phyloP scores from a whole-genome alignment of 129 eudicot genomes.

The Saussurea involucrata region DNA sequence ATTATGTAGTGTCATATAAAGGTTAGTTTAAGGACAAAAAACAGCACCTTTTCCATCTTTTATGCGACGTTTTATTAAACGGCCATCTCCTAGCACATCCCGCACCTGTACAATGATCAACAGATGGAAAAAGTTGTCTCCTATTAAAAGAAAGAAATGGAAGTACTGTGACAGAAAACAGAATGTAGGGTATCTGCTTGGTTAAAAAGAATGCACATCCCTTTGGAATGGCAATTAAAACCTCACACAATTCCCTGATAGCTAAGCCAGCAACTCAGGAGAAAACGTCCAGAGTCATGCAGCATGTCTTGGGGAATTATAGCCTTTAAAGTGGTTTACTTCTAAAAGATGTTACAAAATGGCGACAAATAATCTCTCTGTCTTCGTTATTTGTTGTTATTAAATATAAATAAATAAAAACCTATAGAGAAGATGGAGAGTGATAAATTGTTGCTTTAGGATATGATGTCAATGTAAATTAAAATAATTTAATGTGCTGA shows the following conservation, averaged over 20 bases:
- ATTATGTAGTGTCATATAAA: slow-evolving; percentile 1
- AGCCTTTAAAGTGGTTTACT: neutral
- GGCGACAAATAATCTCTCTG: neutral
- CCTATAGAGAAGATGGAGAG: neutral
- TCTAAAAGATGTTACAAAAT: neutral
- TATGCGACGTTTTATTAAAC: slow-evolving; percentile 86
- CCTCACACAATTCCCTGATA: neutral
- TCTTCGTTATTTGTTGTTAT: neutral
- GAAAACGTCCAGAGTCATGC: neutral
- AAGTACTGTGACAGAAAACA: neutral
- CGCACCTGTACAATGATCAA: slow-evolving; percentile 59
- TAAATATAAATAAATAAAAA: neutral
- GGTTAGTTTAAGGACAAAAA: slow-evolving; percentile 1
- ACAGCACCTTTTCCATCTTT: slow-evolving; percentile 93
- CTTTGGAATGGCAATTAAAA: neutral
- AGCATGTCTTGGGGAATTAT: neutral
- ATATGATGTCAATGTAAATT: neutral
- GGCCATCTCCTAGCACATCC: slow-evolving; percentile 99
- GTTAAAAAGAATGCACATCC: neutral
- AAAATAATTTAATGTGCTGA: neutral
- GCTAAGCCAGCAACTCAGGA: neutral
- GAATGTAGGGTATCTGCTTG: neutral
- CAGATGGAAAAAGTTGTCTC: neutral
- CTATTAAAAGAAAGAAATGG: neutral
- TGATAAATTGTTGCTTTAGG: neutral